Conservation (phyloP, 78 protist species). For the Diacronema lutheri region DNA sequence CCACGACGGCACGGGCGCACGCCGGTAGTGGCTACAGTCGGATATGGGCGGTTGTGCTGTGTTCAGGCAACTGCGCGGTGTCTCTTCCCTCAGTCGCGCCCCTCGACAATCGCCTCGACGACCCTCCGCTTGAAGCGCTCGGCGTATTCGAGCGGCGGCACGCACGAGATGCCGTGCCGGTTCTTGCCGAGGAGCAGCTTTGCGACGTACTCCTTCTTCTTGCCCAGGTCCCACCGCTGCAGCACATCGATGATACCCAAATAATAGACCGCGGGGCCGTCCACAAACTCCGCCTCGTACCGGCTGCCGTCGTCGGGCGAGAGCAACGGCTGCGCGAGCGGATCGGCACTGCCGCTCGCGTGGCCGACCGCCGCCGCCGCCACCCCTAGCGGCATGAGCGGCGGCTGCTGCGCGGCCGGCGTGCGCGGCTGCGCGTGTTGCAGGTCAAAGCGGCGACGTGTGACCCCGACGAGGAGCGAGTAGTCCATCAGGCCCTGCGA, state of each 20-base stretch:
- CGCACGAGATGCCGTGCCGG: not conserved
- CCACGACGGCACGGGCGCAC: too few species aligned
- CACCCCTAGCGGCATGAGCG: too few species aligned
- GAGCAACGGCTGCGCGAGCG: not conserved
- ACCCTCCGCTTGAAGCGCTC: not conserved
- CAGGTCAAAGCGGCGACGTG: not conserved
- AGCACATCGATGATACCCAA: not conserved
- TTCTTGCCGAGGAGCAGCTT: not conserved
- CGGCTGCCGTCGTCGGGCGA: not conserved
- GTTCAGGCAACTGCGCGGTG: too few species aligned
- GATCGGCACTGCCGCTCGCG: not conserved
- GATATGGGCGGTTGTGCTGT: too few species aligned
- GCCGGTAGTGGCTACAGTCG: too few species aligned
- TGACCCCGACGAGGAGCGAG: constrained; percentile 47
- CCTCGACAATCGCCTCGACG: too few species aligned
- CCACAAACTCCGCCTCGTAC: not conserved
- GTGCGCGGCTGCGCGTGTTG: too few species aligned
- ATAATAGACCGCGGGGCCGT: not conserved
- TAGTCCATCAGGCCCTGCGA: constrained; percentile 45
- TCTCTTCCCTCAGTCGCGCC: too few species aligned
- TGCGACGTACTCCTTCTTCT: not conserved
- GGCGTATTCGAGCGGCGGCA: not conserved
- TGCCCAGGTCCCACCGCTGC: not conserved
- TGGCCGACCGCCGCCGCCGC: too few species aligned
- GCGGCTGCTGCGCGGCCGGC: too few species aligned